Percentiles rank a stretch among this genome's conserved stretches.
These are phyloP conservation scores for Neoarthrinium moseri DNA, from an alignment of 2,329 filamentous ascomycete species.

Conservation along the genomic window DNA sequence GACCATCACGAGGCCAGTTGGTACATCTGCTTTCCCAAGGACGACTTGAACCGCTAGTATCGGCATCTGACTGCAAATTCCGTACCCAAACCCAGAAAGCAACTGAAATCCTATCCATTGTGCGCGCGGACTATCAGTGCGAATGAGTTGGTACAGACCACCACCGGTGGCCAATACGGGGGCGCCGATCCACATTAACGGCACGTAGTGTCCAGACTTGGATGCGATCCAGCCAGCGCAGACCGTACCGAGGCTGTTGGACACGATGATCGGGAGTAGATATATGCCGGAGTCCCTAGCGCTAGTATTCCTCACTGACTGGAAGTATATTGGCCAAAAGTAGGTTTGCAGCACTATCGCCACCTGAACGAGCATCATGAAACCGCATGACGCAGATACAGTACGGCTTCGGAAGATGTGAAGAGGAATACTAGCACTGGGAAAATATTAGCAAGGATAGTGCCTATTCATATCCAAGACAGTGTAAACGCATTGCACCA, in stretches of 20 bases:
- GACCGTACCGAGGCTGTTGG: conserved; percentile 10
- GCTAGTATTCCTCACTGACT: conserved; percentile 15
- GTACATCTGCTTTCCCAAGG: conserved; percentile 12
- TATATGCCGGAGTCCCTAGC: conserved; percentile 7
- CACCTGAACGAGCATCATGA: conserved; percentile 17
- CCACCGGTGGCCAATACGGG: conserved; percentile 9
- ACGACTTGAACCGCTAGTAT: conserved; percentile 14
- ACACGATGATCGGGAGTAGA: conserved; percentile 7
- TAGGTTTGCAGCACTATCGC: conserved; percentile 20
- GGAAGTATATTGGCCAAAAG: conserved; percentile 20
- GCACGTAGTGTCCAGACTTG: conserved; percentile 11
- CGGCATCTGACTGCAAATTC: conserved; percentile 11
- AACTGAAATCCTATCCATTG: conserved; percentile 13
- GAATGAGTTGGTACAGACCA: conserved; percentile 12
- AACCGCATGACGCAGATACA: conserved; percentile 9
- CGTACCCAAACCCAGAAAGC: conserved; percentile 11
- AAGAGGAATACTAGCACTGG: conserved; percentile 3
- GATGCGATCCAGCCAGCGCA: conserved; percentile 8
- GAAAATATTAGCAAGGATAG: neutral
- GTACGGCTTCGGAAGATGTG: conserved; percentile 8
- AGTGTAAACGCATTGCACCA: neutral
- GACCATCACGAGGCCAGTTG: conserved; percentile 6
- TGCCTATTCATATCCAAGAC: neutral
- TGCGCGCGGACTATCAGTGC: neutral
- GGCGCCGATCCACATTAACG: conserved; percentile 13